A percentile compares a stretch with the other conserved stretches of the same genome.
These are phyloP conservation scores for Aulographum hederae DNA, from an alignment of 2,329 filamentous ascomycete species.

Conservation along the genomic window DNA sequence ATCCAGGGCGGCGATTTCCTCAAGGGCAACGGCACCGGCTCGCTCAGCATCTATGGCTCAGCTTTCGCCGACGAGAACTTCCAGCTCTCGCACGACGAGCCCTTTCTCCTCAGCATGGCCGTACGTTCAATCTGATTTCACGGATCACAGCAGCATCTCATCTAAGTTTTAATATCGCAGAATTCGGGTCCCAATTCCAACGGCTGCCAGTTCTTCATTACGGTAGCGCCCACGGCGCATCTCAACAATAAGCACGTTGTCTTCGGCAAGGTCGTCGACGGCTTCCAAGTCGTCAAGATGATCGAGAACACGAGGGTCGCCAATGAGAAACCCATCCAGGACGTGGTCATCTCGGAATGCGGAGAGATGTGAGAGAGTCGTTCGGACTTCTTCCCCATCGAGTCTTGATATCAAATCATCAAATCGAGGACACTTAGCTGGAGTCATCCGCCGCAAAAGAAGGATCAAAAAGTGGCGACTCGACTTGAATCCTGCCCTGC, in stretches of 20 bases:
- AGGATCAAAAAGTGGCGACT: no score
- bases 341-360: conserved; percentile 70
- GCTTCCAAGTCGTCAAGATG: conserved; percentile 81
- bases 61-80: conserved; percentile 89
- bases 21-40: conserved; percentile 82
- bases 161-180: conserved; percentile 33
- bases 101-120: conserved; percentile 83
- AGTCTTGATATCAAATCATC: no score
- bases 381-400: no score
- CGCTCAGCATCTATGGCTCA: conserved; percentile 71
- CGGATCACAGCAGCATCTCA: background rate
- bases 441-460: no score
- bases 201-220: conserved; percentile 96
- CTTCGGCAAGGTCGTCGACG: conserved; percentile 77
- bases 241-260: conserved; percentile 89
- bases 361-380: conserved; percentile 94
- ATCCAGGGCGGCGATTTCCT: conserved; percentile 93
- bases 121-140: conserved; percentile 34
- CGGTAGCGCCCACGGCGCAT: conserved; percentile 70
- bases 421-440: no score
- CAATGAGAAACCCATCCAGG: conserved; percentile 67
- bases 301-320: conserved; percentile 82
- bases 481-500: no score
- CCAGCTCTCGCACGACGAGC: conserved; percentile 53
- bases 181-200: conserved; percentile 83